Conservation (phyloP, 1,284 basidiomycete genomes). For the Vanrija sp. region DNA sequence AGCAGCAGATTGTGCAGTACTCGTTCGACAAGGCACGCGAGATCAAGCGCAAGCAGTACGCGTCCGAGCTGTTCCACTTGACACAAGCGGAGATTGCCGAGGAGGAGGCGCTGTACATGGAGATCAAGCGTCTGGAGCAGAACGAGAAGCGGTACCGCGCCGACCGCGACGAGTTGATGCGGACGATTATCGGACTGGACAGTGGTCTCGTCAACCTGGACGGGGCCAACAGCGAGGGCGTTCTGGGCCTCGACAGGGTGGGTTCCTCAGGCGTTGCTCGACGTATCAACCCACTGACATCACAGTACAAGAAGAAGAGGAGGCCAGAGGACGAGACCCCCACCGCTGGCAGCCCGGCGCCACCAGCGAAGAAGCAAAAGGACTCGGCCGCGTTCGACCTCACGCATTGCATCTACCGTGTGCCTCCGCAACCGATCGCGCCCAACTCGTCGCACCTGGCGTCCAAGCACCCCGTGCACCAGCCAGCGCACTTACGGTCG, state of each 20-base stretch:
- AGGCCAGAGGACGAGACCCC: conserved; percentile 33
- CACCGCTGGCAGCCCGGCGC: conserved; percentile 15
- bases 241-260: conserved; percentile 43
- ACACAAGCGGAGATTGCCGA: conserved; percentile 86
- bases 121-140: conserved; percentile 90
- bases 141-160: conserved; percentile 81
- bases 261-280: not conserved
- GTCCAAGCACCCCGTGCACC: conserved; percentile 53
- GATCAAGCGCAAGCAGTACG: conserved; percentile 80
- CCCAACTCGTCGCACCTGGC: conserved; percentile 34
- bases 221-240: conserved; percentile 35
- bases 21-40: conserved; percentile 87
- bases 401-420: conserved; percentile 44
- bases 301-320: conserved; percentile 46
- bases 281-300: conserved; percentile 5
- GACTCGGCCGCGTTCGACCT: conserved; percentile 29
- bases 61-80: conserved; percentile 76
- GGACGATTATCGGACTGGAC: conserved; percentile 76
- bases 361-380: conserved; percentile 35
- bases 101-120: conserved; percentile 92
- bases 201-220: conserved; percentile 66
- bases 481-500: conserved; percentile 72
- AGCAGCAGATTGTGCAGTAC: conserved; percentile 64
- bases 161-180: conserved; percentile 85
- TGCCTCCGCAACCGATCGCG: conserved; percentile 20